Percentiles rank a stretch among this genome's conserved stretches.
These are phyloP conservation scores for Cucumis sativus DNA, from an alignment of 306 rosid species.

Conservation along the genomic window Cucumber_9930_V3 NC_026660.2:23604001-23604500, in stretches of 20 bases:
- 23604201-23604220: slow-evolving; percentile 51
- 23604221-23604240: slow-evolving; percentile 33
- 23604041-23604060: slow-evolving; percentile 40
- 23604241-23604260: slow-evolving; percentile 22
- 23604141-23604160: slow-evolving; percentile 54
- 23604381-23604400: slow-evolving; percentile 34
- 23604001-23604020: slow-evolving; percentile 32
- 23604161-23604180: slow-evolving; percentile 89
- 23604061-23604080: slow-evolving; percentile 49
- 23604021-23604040: slow-evolving; percentile 36
- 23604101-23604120: slow-evolving; percentile 49
- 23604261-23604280: slow-evolving; percentile 37
- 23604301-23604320: slow-evolving; percentile 29
- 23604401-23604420: slow-evolving; percentile 40
- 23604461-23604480: slow-evolving; percentile 41
- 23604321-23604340: slow-evolving; percentile 20
- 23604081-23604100: slow-evolving; percentile 67
- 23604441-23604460: slow-evolving; percentile 25
- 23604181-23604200: slow-evolving; percentile 74
- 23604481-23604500: slow-evolving; percentile 86
- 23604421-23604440: slow-evolving; percentile 26
- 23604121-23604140: slow-evolving; percentile 41
- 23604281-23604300: slow-evolving; percentile 37
- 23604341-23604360: slow-evolving; percentile 16
- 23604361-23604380: slow-evolving; percentile 30